Percentiles rank a stretch among this genome's conserved stretches.
phyloP scores from a whole-genome alignment of 805 yeast genomes.

The Candida pini region DNA sequence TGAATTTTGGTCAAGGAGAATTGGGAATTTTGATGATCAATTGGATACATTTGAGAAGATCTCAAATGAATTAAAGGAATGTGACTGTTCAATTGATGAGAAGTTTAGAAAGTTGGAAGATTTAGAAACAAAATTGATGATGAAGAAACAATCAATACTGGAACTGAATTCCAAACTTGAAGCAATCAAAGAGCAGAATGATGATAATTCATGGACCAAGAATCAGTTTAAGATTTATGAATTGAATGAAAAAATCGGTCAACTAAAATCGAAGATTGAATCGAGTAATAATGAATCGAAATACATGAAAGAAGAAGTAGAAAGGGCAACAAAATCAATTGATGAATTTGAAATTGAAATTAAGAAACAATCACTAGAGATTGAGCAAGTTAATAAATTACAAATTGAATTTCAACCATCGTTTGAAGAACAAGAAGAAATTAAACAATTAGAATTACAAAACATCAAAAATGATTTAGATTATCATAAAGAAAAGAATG shows the following conservation, averaged over 20 bases:
- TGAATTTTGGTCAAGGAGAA: conserved; percentile 33
- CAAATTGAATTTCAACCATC: conserved; percentile 5
- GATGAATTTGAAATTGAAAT: conserved; percentile 36
- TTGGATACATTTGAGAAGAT: conserved; percentile 41
- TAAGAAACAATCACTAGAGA: conserved; percentile 6
- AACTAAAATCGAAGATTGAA: conserved; percentile 37
- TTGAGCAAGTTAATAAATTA: conserved; percentile 2
- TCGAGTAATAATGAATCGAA: conserved; percentile 52
- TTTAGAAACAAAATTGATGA: conserved; percentile 11
- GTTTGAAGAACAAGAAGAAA: conserved; percentile 1
- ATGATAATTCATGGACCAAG: conserved; percentile 22
- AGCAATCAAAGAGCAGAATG: conserved; percentile 17
- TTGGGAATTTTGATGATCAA: conserved; percentile 38
- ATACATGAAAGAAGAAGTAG: conserved; percentile 58
- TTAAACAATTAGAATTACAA: conserved; percentile 5
- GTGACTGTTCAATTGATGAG: conserved; percentile 28
- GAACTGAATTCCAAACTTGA: conserved; percentile 26
- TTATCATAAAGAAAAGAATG: conserved; percentile 6
- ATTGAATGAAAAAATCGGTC: conserved; percentile 40
- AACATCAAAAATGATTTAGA: conserved; percentile 8
- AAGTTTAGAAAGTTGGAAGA: conserved; percentile 20
- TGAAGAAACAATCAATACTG: conserved; percentile 14
- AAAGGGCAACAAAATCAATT: conserved; percentile 45
- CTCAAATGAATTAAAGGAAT: conserved; percentile 38
- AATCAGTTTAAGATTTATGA: conserved; percentile 40